Percentiles rank a stretch among this genome's conserved stretches.
Evolutionary conservation across 23 red algal genomes (phyloP).

Genomic region (Gracilaria domingensis): DNA sequence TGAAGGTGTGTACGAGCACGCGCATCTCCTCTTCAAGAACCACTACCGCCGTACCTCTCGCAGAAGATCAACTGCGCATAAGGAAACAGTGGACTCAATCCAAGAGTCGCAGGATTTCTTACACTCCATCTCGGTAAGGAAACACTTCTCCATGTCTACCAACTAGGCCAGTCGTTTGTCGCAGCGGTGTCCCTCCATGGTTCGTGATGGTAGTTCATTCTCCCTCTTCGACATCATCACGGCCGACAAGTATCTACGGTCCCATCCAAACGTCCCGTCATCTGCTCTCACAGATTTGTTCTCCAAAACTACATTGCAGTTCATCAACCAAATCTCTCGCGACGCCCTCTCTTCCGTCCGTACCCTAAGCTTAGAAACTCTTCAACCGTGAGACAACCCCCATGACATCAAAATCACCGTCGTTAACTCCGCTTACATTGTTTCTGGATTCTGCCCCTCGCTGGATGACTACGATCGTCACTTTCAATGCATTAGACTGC

Average conservation of each 20-base stretch:
- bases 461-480: too few relatives aligned
- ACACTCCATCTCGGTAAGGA: not conserved
- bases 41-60: slow-evolving; percentile 21
- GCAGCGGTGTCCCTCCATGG: not conserved
- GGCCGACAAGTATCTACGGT: not conserved
- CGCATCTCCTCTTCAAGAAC: slow-evolving; percentile 32
- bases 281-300: not conserved
- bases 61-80: not conserved
- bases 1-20: slow-evolving; percentile 26
- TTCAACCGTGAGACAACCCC: not conserved
- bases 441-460: not conserved
- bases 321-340: slow-evolving; percentile 18
- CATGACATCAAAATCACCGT: not conserved
- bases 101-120: not conserved
- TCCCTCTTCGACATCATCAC: not conserved
- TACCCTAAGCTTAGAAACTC: not conserved
- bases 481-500: not conserved
- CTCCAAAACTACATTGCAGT: not conserved
- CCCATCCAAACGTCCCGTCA: not conserved
- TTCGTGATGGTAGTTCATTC: not conserved
- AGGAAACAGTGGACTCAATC: not conserved
- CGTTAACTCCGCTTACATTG: not conserved
- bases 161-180: not conserved
- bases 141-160: not conserved
- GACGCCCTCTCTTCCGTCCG: not conserved